Evolutionary conservation across 805 yeast genomes (phyloP).

Genomic region (Hanseniaspora clermontiae): DNA sequence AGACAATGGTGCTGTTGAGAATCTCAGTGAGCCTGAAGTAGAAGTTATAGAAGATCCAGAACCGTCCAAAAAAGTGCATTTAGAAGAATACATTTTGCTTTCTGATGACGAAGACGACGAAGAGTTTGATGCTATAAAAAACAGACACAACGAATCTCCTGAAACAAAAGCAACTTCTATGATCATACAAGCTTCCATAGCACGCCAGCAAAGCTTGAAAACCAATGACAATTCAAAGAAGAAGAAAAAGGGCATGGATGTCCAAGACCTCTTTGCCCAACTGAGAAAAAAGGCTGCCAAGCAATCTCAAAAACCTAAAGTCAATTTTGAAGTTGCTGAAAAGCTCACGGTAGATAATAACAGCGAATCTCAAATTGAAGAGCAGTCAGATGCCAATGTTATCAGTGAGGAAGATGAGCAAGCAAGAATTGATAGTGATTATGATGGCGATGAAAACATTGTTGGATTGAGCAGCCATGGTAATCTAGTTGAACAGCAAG

Average conservation of each 20-base stretch:
- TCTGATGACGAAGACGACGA: slow-evolving; percentile 5
- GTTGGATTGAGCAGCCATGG: not conserved
- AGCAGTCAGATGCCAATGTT: slow-evolving; percentile 16
- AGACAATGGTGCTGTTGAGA: not conserved
- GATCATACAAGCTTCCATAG: slow-evolving; percentile 1
- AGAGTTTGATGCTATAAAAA: not conserved
- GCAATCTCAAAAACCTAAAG: not conserved
- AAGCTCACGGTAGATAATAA: not conserved
- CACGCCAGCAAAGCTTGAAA: not conserved
- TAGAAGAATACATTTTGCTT: not conserved
- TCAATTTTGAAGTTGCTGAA: not conserved
- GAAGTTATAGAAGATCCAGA: not conserved
- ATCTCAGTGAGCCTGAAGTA: not conserved
- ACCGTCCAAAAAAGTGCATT: not conserved
- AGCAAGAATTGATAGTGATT: not conserved
- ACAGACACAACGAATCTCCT: not conserved
- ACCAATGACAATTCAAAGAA: not conserved
- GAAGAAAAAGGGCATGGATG: not conserved
- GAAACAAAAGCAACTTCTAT: slow-evolving; percentile 3
- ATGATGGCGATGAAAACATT: not conserved
- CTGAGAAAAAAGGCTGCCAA: slow-evolving; percentile 3
- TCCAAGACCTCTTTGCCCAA: not conserved
- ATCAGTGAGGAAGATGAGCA: slow-evolving; percentile 15
- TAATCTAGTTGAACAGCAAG: not conserved
- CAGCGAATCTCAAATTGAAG: not conserved